Percentiles rank a stretch among this genome's conserved stretches.
These are phyloP conservation scores for Apiospora rasikravindrae DNA, from an alignment of 2,329 filamentous ascomycete genomes.

Conservation along the genomic window DNA sequence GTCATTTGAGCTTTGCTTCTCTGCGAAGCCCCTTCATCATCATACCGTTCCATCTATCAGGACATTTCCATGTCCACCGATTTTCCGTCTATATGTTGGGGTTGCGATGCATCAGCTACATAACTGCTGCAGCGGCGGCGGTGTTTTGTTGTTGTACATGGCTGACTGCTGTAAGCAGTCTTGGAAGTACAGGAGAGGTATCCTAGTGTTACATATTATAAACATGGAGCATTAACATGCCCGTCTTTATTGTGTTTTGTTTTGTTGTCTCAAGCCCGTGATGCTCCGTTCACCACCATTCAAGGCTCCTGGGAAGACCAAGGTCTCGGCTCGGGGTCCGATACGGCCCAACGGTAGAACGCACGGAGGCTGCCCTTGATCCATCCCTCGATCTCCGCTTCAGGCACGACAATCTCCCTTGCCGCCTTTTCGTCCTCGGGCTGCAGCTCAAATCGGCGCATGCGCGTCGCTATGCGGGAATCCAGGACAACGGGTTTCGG, in stretches of 20 bases:
- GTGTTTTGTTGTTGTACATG: conserved; percentile 1
- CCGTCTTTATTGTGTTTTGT: not conserved
- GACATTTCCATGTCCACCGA: not conserved
- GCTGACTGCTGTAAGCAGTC: not conserved
- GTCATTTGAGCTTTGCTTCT: not conserved
- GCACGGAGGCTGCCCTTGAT: conserved; percentile 64
- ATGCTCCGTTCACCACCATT: not conserved
- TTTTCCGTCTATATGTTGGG: not conserved
- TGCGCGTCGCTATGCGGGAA: conserved; percentile 73
- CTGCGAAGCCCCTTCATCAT: not conserved
- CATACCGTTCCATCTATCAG: not conserved
- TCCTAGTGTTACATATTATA: conserved; percentile 11
- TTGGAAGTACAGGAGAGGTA: conserved; percentile 6
- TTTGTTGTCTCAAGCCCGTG: not conserved
- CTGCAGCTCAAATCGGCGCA: conserved; percentile 77
- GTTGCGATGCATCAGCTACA: not conserved
- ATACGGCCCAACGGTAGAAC: conserved; percentile 57
- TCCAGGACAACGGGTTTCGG: conserved; percentile 77
- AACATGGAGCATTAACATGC: not conserved
- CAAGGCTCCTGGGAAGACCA: conserved; percentile 27
- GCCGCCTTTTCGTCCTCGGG: conserved; percentile 74
- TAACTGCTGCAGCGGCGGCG: not conserved
- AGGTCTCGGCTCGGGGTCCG: conserved; percentile 45
- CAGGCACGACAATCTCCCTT: conserved; percentile 63
- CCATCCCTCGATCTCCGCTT: conserved; percentile 74